phyloP scores from a whole-genome alignment of 768 basidiomycete genomes.

The Lactarius sp. region DNA sequence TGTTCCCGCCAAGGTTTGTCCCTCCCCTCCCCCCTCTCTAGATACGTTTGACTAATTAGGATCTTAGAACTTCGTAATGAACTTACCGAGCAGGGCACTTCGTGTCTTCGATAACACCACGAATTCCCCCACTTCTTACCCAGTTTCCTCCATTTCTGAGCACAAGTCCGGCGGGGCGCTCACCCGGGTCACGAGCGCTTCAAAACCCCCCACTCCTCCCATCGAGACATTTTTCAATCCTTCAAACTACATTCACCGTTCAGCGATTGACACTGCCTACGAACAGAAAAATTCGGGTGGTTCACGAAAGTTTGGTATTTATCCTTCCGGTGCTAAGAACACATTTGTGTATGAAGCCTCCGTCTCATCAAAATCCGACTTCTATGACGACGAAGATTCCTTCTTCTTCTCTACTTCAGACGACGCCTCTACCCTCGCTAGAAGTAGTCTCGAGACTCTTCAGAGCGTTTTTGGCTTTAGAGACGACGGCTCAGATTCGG shows the following conservation, averaged over 20 bases:
- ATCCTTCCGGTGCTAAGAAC: slow-evolving; percentile 22
- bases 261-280: slow-evolving; percentile 18
- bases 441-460: slow-evolving; percentile 25
- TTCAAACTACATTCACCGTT: slow-evolving; percentile 18
- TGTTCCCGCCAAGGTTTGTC: slow-evolving; percentile 23
- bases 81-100: slow-evolving; percentile 18
- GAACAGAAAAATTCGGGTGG: slow-evolving; percentile 20
- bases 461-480: slow-evolving; percentile 12
- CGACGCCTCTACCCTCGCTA: slow-evolving; percentile 21
- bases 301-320: slow-evolving; percentile 22
- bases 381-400: slow-evolving; percentile 23
- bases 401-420: slow-evolving; percentile 23
- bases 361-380: slow-evolving; percentile 25
- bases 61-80: slow-evolving; percentile 23
- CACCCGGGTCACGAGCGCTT: slow-evolving; percentile 6
- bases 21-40: background rate
- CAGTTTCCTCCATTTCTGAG: background rate
- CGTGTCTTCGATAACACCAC: slow-evolving; percentile 22
- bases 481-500: slow-evolving; percentile 3
- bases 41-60: slow-evolving; percentile 6
- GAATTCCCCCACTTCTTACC: slow-evolving; percentile 10
- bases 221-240: slow-evolving; percentile 19
- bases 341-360: slow-evolving; percentile 25
- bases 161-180: slow-evolving; percentile 14
- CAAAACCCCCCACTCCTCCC: slow-evolving; percentile 15